phyloP scores from a whole-genome alignment of 179 eudicot species.

The Camellia oleifera region DNA sequence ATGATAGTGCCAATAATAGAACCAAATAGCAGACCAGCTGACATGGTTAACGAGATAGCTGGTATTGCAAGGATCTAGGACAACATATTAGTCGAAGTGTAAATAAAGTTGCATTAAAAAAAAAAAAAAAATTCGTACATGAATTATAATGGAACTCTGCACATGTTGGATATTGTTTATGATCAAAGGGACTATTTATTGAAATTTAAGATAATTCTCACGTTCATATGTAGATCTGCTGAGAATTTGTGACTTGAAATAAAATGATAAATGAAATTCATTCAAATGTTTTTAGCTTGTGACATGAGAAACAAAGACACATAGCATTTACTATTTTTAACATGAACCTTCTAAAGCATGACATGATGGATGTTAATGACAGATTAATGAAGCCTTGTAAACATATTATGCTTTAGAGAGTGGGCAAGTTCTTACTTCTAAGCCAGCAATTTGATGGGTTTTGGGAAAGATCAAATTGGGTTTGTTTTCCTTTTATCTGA shows the following conservation, averaged over 20 bases:
- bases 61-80: constrained; percentile 92
- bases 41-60: constrained; percentile 95
- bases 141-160: background rate
- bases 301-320: background rate
- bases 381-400: background rate
- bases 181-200: no score
- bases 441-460: constrained; percentile 45
- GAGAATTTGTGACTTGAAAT: no score
- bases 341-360: background rate
- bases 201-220: no score
- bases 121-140: background rate
- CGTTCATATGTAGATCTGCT: no score
- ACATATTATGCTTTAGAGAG: background rate
- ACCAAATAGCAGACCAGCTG: constrained; percentile 97
- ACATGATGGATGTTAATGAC: background rate
- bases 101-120: background rate
- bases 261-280: no score
- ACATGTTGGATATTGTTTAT: background rate
- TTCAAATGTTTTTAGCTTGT: no score
- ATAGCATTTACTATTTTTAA: background rate
- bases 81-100: background rate
- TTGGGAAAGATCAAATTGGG: no score
- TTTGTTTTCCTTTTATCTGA: no score
- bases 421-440: constrained; percentile 64
- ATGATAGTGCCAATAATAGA: constrained; percentile 78